Base-by-base conservation (phyloP, 805 yeast species). In the Maudiozyma serrabonitensis region DNA sequence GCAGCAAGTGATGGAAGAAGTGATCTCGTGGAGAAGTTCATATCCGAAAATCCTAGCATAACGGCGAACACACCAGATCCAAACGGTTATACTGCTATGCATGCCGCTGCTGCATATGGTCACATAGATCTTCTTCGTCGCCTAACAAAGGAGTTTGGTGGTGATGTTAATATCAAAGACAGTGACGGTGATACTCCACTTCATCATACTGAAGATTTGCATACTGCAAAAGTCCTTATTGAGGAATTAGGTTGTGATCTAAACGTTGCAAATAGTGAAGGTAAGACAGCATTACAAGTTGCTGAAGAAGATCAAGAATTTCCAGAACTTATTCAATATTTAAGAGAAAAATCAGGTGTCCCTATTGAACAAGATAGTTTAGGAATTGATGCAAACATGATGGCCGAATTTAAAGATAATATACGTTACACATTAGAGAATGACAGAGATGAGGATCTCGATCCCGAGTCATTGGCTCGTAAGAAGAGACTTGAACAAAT, bases 21-120 rank as follows among this genome's bases (percentile, higher is more conserved):
- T 3, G 74, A 70, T 2, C 59, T 73, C 7, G 96, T 93, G 6
- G 76, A 81, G 53, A 54, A 72, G 13, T 70, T 73, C 47, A 68
- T 93, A 7, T 58, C 75, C 0, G 51, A 45, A 19, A 49, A 55
- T 32, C 84, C 82, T 0, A 21, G 69, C 6, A 72, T 70, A 54
- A 74, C 81, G 2, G 78, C 96, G 3, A 84, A 87, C 60, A 76
- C 84, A 6, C 79, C 82, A 54, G 99, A 93, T 65, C 85, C 87
- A 1, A 87, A 90, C 59, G 99, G 99, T 0, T 93, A 95, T 67
- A 91, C 98, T 0, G 95, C 99, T 6, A 75, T 93, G 12, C 99
- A 93, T 65, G 99, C 99, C 0, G 98, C 99, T 1, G 95, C 95
- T 2, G 84, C 97, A 1, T 93, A 93, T 66, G 91, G 91, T 8